Conservation (phyloP, 345 rosid species). For the Acer saccharum region DNA sequence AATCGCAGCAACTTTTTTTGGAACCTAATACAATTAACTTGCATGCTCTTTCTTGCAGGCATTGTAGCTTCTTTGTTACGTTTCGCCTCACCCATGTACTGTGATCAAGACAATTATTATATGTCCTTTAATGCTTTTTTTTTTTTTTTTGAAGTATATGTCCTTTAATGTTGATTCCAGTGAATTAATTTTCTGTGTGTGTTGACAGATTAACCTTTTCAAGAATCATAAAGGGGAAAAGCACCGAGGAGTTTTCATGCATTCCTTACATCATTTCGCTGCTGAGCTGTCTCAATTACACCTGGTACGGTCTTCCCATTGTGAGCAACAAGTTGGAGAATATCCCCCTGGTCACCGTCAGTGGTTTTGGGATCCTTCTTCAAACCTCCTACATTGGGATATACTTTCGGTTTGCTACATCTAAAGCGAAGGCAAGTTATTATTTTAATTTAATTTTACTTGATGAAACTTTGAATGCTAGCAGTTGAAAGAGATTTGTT, state of each 20-base stretch:
- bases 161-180: background rate
- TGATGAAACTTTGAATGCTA: too few species aligned
- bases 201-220: slow-evolving; percentile 66
- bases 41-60: slow-evolving; percentile 51
- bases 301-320: slow-evolving; percentile 85
- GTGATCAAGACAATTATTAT: background rate
- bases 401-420: slow-evolving; percentile 53
- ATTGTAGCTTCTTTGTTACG: slow-evolving; percentile 78
- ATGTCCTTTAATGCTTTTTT: too few species aligned
- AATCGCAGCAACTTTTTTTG: too few species aligned
- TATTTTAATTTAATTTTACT: too few species aligned
- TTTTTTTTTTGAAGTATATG: too few species aligned
- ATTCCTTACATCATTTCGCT: slow-evolving; percentile 70
- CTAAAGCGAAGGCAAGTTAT: slow-evolving; percentile 57
- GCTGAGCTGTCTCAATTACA: slow-evolving; percentile 66
- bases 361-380: slow-evolving; percentile 73
- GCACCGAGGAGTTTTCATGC: slow-evolving; percentile 77
- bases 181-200: background rate
- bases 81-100: slow-evolving; percentile 72
- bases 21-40: too few species aligned
- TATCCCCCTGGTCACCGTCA: slow-evolving; percentile 66
- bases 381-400: slow-evolving; percentile 67
- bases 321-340: slow-evolving; percentile 87
- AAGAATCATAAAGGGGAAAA: slow-evolving; percentile 67
- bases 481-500: too few species aligned